phyloP scores from a whole-genome alignment of 805 yeast species.

The Yamadazyma philogaea region DNA sequence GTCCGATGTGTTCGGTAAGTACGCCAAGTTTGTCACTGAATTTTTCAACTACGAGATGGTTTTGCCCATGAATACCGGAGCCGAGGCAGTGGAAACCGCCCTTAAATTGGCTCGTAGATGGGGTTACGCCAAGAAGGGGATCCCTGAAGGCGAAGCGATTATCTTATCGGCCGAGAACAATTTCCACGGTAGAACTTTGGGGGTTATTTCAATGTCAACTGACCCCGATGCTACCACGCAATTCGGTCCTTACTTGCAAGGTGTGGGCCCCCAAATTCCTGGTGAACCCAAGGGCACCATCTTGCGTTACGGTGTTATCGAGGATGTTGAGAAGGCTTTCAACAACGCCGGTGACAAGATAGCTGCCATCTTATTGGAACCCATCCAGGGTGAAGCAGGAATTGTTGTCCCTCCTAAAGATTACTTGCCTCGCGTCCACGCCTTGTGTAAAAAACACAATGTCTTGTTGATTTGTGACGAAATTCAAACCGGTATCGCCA shows the following conservation, averaged over 20 bases:
- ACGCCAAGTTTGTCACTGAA: conserved; percentile 84
- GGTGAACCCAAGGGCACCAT: conserved; percentile 59
- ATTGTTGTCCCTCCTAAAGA: conserved; percentile 88
- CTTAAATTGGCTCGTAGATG: conserved; percentile 93
- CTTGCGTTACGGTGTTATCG: conserved; percentile 80
- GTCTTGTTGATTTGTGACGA: conserved; percentile 92
- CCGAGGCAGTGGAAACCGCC: conserved; percentile 97
- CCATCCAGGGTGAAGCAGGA: conserved; percentile 98
- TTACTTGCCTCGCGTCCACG: conserved; percentile 70
- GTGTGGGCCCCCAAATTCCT: conserved; percentile 83
- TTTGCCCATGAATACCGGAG: conserved; percentile 98
- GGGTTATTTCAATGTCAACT: conserved; percentile 93
- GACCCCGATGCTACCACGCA: conserved; percentile 87
- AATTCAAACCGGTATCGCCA: conserved; percentile 95
- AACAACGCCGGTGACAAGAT: conserved; percentile 80
- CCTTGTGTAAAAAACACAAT: conserved; percentile 76
- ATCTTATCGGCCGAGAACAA: conserved; percentile 84
- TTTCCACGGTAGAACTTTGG: conserved; percentile 96
- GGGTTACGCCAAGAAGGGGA: conserved; percentile 89
- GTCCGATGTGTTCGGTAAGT: conserved; percentile 80
- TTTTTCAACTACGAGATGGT: conserved; percentile 89
- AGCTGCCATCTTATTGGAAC: conserved; percentile 90
- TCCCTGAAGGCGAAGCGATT: conserved; percentile 79
- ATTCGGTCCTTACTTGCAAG: conserved; percentile 85
- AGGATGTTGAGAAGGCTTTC: conserved; percentile 81